Conservation (phyloP, 768 basidiomycete species). For the Auricularia sp. region DNA sequence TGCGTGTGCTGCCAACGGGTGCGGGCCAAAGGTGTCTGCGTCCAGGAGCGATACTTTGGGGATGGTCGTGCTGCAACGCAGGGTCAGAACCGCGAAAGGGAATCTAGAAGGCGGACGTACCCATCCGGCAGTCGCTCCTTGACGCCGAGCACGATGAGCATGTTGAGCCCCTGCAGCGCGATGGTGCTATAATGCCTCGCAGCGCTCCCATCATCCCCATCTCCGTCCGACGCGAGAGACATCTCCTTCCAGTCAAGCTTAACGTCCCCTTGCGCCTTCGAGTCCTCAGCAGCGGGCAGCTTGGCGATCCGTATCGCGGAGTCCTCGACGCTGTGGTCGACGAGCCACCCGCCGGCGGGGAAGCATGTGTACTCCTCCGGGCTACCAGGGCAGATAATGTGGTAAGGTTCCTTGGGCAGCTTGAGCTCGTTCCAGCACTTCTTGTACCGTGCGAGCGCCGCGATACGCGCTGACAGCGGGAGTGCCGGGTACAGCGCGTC, state of each 20-base stretch:
- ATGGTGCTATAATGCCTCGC: neutral
- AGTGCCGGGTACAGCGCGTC: neutral
- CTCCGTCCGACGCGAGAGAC: neutral
- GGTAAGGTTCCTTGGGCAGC: neutral
- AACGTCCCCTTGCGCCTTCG: neutral
- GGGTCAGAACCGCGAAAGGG: neutral
- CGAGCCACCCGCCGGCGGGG: neutral
- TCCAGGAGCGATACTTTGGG: neutral
- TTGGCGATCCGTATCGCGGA: neutral
- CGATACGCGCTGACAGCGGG: neutral
- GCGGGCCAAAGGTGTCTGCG: neutral
- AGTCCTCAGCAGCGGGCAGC: neutral
- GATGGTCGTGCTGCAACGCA: neutral
- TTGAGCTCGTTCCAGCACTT: neutral
- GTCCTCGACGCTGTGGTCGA: neutral
- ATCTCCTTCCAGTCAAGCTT: neutral
- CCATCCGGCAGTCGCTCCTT: neutral
- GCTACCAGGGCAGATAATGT: neutral
- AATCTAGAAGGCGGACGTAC: neutral
- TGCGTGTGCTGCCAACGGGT: neutral
- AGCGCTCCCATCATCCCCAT: neutral
- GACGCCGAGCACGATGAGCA: neutral
- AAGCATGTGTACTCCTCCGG: neutral
- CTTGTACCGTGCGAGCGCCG: neutral
- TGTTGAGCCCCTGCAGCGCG: neutral